phyloP scores from a whole-genome alignment of 2,329 filamentous ascomycete species.

The Aaosphaeria pasadenensis region DNA sequence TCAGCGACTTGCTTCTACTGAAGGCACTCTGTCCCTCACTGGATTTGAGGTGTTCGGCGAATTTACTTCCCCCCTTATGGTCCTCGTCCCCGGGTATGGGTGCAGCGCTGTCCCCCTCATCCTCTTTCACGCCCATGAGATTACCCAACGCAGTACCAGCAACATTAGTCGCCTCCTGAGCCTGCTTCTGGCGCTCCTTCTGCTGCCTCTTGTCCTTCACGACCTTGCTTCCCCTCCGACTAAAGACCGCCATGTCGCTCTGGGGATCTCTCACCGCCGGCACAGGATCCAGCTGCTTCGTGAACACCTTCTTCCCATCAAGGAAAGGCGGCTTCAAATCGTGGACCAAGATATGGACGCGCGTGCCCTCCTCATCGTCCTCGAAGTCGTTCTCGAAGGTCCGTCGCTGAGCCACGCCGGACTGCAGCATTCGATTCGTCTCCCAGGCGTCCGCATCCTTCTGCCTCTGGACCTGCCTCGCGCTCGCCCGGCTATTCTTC shows the following conservation, averaged over 20 bases:
- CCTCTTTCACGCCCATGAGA: conserved; percentile 92
- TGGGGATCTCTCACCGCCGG: conserved; percentile 89
- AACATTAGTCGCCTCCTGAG: conserved; percentile 89
- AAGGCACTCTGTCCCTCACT: conserved; percentile 81
- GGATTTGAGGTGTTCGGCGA: conserved; percentile 86
- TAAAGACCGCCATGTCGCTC: conserved; percentile 98
- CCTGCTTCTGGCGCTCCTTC: conserved; percentile 88
- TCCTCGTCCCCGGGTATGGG: conserved; percentile 72
- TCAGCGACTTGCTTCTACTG: conserved; percentile 84
- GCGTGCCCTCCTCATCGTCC: conserved; percentile 84
- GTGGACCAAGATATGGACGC: conserved; percentile 88
- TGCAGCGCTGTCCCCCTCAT: conserved; percentile 80
- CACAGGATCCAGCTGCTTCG: conserved; percentile 92
- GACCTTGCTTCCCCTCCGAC: conserved; percentile 88
- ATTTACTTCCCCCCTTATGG: conserved; percentile 68
- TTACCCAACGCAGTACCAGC: conserved; percentile 91
- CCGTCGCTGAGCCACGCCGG: conserved; percentile 86
- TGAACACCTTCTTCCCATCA: conserved; percentile 93
- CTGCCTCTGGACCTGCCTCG: conserved; percentile 77
- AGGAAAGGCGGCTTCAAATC: conserved; percentile 92
- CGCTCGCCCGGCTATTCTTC: conserved; percentile 66
- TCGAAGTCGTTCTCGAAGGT: conserved; percentile 80
- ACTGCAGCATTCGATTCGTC: conserved; percentile 96
- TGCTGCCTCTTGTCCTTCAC: conserved; percentile 90
- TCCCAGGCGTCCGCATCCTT: conserved; percentile 98